A percentile compares a stretch with the other conserved stretches of the same genome.
phyloP scores from a whole-genome alignment of 495 filamentous ascomycete genomes.

The Neurospora intermedia region DNA sequence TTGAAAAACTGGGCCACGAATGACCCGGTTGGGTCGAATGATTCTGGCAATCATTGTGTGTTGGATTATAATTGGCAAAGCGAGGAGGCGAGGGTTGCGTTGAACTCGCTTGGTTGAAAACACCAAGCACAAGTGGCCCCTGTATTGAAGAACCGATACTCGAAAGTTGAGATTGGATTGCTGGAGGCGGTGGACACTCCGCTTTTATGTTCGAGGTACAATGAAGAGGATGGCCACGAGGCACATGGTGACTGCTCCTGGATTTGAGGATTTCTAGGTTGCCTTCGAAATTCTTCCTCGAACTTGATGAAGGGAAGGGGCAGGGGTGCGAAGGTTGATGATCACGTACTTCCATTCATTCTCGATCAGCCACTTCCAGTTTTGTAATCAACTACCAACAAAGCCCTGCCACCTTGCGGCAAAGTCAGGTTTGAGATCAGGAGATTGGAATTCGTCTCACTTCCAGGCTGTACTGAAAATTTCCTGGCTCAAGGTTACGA shows the following conservation, averaged over 20 bases:
- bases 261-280: not conserved
- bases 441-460: not conserved
- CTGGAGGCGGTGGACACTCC: not conserved
- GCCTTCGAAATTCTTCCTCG: not conserved
- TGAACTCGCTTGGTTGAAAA: not conserved
- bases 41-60: constrained; percentile 8
- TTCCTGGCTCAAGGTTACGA: not conserved
- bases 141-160: not conserved
- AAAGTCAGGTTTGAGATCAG: not conserved
- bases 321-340: not conserved
- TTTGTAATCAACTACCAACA: not conserved
- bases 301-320: not conserved
- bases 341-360: not conserved
- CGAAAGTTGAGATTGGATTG: not conserved
- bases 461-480: not conserved
- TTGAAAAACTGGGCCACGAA: not conserved
- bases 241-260: not conserved
- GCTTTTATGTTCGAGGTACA: not conserved
- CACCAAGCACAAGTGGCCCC: not conserved
- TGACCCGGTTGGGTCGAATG: not conserved
- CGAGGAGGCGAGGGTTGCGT: not conserved
- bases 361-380: not conserved
- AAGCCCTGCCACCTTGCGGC: not conserved
- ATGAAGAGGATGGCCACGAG: not conserved
- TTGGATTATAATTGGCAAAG: not conserved